Evolutionary conservation across 345 rosid species (phyloP).

Genomic region (Noccaea caerulescens): DNA sequence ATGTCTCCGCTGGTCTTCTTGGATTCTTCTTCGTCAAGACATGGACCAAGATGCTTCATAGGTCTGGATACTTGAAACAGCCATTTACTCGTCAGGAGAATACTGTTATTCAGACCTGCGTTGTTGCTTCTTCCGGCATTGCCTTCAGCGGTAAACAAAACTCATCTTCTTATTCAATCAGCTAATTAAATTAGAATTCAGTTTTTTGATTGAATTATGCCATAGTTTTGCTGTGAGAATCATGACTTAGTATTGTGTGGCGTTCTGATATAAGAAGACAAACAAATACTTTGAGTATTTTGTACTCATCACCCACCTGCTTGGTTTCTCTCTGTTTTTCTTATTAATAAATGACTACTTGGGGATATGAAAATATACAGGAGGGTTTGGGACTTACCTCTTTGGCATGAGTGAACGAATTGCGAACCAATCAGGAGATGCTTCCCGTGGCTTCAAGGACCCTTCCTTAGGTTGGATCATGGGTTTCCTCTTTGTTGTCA

Average conservation of each 20-base stretch:
- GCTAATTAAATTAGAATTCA: background rate
- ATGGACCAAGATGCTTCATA: conserved; percentile 61
- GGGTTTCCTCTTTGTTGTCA: conserved; percentile 80
- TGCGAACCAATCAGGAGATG: conserved; percentile 57
- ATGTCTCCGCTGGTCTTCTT: conserved; percentile 72
- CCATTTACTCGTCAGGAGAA: conserved; percentile 84
- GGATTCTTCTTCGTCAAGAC: conserved; percentile 73
- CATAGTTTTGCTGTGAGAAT: conserved; percentile 7
- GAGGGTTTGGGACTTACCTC: conserved; percentile 80
- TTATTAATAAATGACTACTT: conserved; percentile 30
- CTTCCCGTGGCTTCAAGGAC: conserved; percentile 48
- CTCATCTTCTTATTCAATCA: conserved; percentile 1
- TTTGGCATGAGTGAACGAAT: conserved; percentile 71
- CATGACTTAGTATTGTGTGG: conserved; percentile 15
- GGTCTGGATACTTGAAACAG: conserved; percentile 49
- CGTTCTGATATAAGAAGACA: conserved; percentile 11
- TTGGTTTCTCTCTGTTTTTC: conserved; percentile 25
- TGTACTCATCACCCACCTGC: conserved; percentile 23
- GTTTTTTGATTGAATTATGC: background rate
- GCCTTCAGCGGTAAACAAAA: conserved; percentile 65
- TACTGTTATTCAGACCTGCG: conserved; percentile 80
- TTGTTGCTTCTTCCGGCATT: conserved; percentile 81
- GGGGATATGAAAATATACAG: conserved; percentile 43
- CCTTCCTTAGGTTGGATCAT: conserved; percentile 74
- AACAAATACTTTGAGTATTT: conserved; percentile 15